Evolutionary conservation across 2,329 filamentous ascomycete species (phyloP).

Genomic region (Chaetomium sp.): DNA sequence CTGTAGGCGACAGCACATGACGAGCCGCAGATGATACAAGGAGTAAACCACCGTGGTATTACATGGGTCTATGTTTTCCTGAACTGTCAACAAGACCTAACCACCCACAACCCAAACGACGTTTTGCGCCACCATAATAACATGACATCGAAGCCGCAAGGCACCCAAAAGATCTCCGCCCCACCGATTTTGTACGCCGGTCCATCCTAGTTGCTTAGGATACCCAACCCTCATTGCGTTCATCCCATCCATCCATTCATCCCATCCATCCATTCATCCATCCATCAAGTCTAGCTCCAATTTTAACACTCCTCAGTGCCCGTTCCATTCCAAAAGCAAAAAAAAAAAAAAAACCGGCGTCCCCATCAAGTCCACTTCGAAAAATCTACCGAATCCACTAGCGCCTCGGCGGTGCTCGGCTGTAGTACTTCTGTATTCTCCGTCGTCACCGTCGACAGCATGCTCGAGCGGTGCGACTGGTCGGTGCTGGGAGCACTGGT

Average conservation of each 20-base stretch:
- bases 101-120: not conserved
- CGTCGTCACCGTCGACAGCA: slow-evolving; percentile 56
- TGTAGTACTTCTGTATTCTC: slow-evolving; percentile 55
- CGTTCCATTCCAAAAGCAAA: not conserved
- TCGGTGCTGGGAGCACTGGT: slow-evolving; percentile 52
- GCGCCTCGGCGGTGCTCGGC: slow-evolving; percentile 40
- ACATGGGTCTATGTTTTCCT: not conserved
- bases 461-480: slow-evolving; percentile 60
- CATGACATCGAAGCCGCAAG: not conserved
- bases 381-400: slow-evolving; percentile 54
- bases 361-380: slow-evolving; percentile 49
- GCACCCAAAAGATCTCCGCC: not conserved
- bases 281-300: not conserved
- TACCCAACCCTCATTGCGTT: not conserved
- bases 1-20: no score
- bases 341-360: slow-evolving; percentile 11
- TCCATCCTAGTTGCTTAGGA: not conserved
- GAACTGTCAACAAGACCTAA: not conserved
- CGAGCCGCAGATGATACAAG: no score
- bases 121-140: not conserved
- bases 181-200: slow-evolving; percentile 6
- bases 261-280: not conserved
- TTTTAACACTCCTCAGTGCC: no score
- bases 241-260: not conserved
- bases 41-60: not conserved